phyloP scores from a whole-genome alignment of 495 filamentous ascomycete species.

The Talaromyces trachyspermus region DNA sequence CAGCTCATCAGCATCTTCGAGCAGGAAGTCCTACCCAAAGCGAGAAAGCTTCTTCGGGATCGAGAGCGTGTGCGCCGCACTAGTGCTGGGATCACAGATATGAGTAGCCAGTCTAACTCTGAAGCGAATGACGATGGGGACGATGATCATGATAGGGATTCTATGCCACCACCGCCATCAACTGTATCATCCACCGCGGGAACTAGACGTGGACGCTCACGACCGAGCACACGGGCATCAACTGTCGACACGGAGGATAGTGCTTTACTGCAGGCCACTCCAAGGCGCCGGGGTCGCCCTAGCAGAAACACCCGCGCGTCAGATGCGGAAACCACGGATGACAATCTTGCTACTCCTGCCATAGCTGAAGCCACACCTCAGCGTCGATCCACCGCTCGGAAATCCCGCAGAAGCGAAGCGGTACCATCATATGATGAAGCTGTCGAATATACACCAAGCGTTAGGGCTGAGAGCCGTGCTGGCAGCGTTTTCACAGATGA shows the following conservation, averaged over 20 bases:
- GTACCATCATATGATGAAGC: constrained; percentile 35
- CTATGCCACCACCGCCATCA: constrained; percentile 41
- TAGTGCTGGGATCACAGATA: constrained; percentile 77
- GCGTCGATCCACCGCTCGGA: constrained; percentile 39
- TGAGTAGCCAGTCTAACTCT: constrained; percentile 50
- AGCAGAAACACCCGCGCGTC: constrained; percentile 49
- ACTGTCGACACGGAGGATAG: constrained; percentile 26
- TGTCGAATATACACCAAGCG: constrained; percentile 19
- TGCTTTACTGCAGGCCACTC: constrained; percentile 16
- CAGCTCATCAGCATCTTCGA: constrained; percentile 81
- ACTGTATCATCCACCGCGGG: constrained; percentile 36
- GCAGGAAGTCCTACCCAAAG: constrained; percentile 67
- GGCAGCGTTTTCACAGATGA: constrained; percentile 71
- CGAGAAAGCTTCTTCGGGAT: constrained; percentile 64
- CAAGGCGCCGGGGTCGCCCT: constrained; percentile 32
- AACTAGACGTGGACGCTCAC: constrained; percentile 31
- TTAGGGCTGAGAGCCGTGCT: constrained; percentile 31
- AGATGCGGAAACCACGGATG: constrained; percentile 43
- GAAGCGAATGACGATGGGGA: constrained; percentile 41
- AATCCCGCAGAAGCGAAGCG: constrained; percentile 50
- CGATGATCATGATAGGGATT: constrained; percentile 23
- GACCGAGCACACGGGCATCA: constrained; percentile 30
- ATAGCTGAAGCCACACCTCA: constrained; percentile 20
- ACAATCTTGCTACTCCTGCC: constrained; percentile 24
- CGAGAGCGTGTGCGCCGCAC: constrained; percentile 70